Evolutionary conservation across 108 stramenopile species (phyloP), one percentile per base, ranked within the genome.

Genomic region (Parmales sp.): DNA sequence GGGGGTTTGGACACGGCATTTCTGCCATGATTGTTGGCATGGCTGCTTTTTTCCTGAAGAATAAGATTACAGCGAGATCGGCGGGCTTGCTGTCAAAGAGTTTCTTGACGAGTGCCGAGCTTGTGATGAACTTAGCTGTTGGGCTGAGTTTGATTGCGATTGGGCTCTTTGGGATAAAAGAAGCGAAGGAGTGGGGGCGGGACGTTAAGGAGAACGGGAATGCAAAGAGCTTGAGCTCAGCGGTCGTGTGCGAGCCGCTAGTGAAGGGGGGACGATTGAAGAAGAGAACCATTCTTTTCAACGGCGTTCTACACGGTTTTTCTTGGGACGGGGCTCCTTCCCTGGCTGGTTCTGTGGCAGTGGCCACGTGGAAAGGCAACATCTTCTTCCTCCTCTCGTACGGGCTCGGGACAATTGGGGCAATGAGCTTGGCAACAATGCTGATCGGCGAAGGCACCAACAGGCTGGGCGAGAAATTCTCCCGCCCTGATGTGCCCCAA

Each of bases 1-100:
- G 96, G 96, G 94, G 96, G 9, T 73, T 95, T 65, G 96, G 96
- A 6, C 96, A 97, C 69, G 96, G 96, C n/a, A 66, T 94, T 38
- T 84, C 87, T 23, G 94, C 91, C 19, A 90, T 86, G 1, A 39
- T 90, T 19, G 51, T 97, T 13, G 94, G 96, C 3, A 51, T 89
- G 48, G 65, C 73, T 64, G 94, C 91, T 19, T 97, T 81, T 72
- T 74, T 78, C 31, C 71, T 97, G 49, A 97, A 97, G 71, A 65
- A 69, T 68, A 31, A 82, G 46, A 48, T n/a, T 48, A 77, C n/a
- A 18, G 77, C 11, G 28, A 7, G 38, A 22, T 31, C 28, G 51
- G 38, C 39, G 51, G 70, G n/a, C 1, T 0, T 23, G 11, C 54
- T 78, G 39, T 69, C 75, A 23, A 70, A 65, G 41, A 49, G 54